phyloP scores from a whole-genome alignment of 2,329 filamentous ascomycete species.

The Thielaviopsis ethacetica region DNA sequence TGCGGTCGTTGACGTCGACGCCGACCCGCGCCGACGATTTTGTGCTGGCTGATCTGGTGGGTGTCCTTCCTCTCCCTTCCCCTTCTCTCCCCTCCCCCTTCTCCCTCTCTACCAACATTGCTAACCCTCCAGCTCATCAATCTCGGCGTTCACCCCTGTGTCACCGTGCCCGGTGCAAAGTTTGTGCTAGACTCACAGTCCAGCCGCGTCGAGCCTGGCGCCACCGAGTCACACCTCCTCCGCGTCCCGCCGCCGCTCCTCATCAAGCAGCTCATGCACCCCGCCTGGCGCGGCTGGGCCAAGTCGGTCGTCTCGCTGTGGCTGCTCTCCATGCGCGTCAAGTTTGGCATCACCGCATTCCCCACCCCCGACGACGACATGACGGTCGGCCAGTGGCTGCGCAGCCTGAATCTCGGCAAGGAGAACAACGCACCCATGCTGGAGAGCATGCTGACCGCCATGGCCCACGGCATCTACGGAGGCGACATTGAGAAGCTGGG shows the following conservation, averaged over 20 bases:
- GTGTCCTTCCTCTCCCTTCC: constrained; percentile 13
- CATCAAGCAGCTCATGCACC: constrained; percentile 6
- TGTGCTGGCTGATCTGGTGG: constrained; percentile 55
- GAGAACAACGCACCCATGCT: constrained; percentile 24
- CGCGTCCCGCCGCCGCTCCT: constrained; percentile 18
- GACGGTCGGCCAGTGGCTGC: constrained; percentile 23
- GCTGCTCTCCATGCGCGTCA: constrained; percentile 8
- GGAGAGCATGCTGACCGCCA: constrained; percentile 59
- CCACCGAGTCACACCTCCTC: constrained; percentile 37
- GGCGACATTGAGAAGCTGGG: constrained; percentile 75
- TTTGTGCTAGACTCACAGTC: constrained; percentile 6
- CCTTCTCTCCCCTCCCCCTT: too few species aligned
- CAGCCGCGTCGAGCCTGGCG: background rate
- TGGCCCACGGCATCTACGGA: constrained; percentile 79
- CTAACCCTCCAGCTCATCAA: constrained; percentile 3
- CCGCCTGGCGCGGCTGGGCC: constrained; percentile 10
- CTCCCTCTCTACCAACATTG: background rate
- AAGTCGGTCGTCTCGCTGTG: constrained; percentile 9
- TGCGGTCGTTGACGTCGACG: constrained; percentile 36
- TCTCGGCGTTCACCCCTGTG: constrained; percentile 8
- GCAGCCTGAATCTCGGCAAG: constrained; percentile 13
- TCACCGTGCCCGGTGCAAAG: constrained; percentile 7
- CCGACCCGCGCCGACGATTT: constrained; percentile 39
- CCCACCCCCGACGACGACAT: constrained; percentile 19
- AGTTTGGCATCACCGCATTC: constrained; percentile 15